Evolutionary conservation across 228 moss, liverwort and hornwort genomes (phyloP).

Genomic region (Sphagnum fallax): DNA sequence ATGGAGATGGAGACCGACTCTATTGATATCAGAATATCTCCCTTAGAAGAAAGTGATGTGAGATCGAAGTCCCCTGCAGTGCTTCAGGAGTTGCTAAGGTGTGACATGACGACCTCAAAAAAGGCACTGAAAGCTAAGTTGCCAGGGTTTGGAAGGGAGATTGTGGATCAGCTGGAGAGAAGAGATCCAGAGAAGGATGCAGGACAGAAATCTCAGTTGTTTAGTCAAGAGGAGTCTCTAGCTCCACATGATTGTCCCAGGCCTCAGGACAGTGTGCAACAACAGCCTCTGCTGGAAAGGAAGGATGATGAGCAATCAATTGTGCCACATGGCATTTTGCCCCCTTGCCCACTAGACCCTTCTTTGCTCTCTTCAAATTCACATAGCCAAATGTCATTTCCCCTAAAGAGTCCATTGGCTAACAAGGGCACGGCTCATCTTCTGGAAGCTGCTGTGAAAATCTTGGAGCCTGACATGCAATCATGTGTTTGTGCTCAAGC

Average conservation of each 20-base stretch:
- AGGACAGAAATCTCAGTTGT: conserved; percentile 14
- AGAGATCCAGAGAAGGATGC: neutral
- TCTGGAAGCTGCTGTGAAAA: conserved; percentile 35
- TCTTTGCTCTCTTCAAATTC: no score
- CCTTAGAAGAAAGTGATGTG: conserved; percentile 11
- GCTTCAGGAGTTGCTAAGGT: no score
- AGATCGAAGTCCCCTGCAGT: no score
- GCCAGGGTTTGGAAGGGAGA: no score
- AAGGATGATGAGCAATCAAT: conserved; percentile 16
- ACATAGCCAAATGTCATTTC: neutral
- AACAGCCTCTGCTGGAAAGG: conserved; percentile 8
- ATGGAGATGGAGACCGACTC: no score
- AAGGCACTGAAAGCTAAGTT: neutral
- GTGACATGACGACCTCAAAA: no score
- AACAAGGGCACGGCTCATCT: conserved; percentile 25
- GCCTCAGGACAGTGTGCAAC: conserved; percentile 4
- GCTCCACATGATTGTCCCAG: conserved; percentile 20
- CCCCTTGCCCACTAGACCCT: neutral
- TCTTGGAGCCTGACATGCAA: conserved; percentile 28
- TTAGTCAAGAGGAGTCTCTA: conserved; percentile 14
- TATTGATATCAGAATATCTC: neutral
- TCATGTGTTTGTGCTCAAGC: conserved; percentile 8
- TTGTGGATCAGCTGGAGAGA: conserved; percentile 2
- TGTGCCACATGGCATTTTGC: neutral
- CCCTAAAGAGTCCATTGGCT: neutral